These are phyloP conservation scores for Pleurotus pulmonarius DNA, from an alignment of 768 basidiomycete species.

Conservation along the genomic window DNA sequence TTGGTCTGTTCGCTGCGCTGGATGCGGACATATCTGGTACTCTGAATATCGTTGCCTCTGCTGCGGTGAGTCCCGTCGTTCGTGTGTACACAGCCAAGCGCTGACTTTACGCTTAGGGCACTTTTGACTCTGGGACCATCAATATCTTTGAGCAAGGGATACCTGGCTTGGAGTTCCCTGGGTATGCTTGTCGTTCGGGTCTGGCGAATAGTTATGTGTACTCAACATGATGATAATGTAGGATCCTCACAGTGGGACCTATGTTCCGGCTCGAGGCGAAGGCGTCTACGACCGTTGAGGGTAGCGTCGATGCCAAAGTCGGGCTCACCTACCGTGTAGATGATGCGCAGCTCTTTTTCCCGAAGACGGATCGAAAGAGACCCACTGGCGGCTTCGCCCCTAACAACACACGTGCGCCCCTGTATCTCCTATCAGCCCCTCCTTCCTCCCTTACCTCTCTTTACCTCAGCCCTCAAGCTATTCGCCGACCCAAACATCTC, in stretches of 20 bases:
- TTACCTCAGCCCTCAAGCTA: conserved; percentile 23
- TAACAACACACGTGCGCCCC: conserved; percentile 24
- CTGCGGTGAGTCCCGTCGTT: conserved; percentile 16
- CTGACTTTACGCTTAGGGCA: conserved; percentile 14
- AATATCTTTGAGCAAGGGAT: conserved; percentile 28
- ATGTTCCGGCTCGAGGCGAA: conserved; percentile 30
- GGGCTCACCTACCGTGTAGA: conserved; percentile 27
- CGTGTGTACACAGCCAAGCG: no score
- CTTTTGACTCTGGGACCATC: conserved; percentile 23
- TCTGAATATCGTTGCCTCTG: conserved; percentile 21
- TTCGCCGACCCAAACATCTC: conserved; percentile 25
- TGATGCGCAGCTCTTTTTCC: conserved; percentile 33
- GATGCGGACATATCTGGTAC: conserved; percentile 25
- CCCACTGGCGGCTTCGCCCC: conserved; percentile 22
- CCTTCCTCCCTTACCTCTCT: neutral
- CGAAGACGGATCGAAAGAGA: conserved; percentile 18
- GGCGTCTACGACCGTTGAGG: conserved; percentile 23
- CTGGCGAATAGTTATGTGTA: neutral
- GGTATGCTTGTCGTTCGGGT: conserved; percentile 15
- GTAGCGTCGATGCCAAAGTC: conserved; percentile 27
- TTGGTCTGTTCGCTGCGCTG: conserved; percentile 22
- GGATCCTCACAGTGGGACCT: conserved; percentile 37
- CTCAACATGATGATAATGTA: conserved; percentile 5
- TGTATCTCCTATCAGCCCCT: neutral
- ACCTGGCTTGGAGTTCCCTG: conserved; percentile 27